phyloP scores from a whole-genome alignment of 2,329 filamentous ascomycete genomes.

The Botrytis deweyae region DNA sequence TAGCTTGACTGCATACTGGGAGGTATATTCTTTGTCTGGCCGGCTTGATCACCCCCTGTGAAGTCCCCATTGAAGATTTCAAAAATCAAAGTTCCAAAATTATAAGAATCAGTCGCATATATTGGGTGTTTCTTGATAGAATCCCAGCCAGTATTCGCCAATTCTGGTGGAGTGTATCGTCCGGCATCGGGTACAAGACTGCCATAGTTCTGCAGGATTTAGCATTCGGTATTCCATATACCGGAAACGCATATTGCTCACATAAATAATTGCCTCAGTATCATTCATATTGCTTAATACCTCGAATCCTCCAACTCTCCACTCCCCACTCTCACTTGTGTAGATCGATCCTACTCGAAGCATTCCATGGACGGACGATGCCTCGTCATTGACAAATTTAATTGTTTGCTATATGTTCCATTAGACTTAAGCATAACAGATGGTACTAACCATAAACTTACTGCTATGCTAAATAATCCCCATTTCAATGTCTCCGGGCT shows the following conservation, averaged over 20 bases:
- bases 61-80: slow-evolving; percentile 92
- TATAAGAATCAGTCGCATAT: slow-evolving; percentile 82
- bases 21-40: slow-evolving; percentile 83
- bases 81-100: slow-evolving; percentile 78
- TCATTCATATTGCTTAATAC: slow-evolving; percentile 93
- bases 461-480: slow-evolving; percentile 84
- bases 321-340: slow-evolving; percentile 94
- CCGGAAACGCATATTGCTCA: slow-evolving; percentile 39
- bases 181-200: slow-evolving; percentile 82
- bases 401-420: slow-evolving; percentile 66
- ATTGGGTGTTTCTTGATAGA: slow-evolving; percentile 79
- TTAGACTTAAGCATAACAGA: slow-evolving; percentile 5
- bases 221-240: slow-evolving; percentile 3
- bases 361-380: slow-evolving; percentile 84
- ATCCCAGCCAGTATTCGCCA: slow-evolving; percentile 88
- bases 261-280: slow-evolving; percentile 89
- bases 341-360: slow-evolving; percentile 85
- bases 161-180: slow-evolving; percentile 83
- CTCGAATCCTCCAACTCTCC: slow-evolving; percentile 94
- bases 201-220: slow-evolving; percentile 66
- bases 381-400: slow-evolving; percentile 95
- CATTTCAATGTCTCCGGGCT: slow-evolving; percentile 94
- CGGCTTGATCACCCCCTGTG: slow-evolving; percentile 71
- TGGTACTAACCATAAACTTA: slow-evolving; percentile 43
- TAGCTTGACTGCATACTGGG: slow-evolving; percentile 88